Base-by-base conservation (phyloP, 306 rosid species). In the Phaseolus lunatus region DNA sequence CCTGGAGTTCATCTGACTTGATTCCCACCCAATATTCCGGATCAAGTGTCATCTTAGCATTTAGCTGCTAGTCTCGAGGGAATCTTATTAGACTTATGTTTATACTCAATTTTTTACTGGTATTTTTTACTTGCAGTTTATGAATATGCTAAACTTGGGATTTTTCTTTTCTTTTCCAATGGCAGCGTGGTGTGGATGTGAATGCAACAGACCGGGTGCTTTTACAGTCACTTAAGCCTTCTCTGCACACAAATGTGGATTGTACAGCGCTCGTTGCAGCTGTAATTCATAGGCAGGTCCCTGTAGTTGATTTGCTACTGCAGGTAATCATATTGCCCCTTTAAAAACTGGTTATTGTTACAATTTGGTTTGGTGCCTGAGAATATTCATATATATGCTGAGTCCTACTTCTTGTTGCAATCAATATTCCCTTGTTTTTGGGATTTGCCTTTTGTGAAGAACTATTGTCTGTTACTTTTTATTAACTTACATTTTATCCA, bases 261-360 rank as follows among this genome's bases (percentile, higher is more conserved):
- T 92, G 97, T 75, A 87, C 90, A 48, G 93, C 93, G 52, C 95
- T 92, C 7, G 90, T 88, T 73, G 97, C 98, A 31, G 96, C 98
- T 72, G 89, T 90, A 44, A 89, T 90, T 89, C 90, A 93, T 48
- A 88, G 98, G 84, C 97, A 94, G 91, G 86, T 88, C 72, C 81
- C 88, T 31, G 80, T 88, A 20, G 96, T 94, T 13, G 84, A 77
- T 73, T 86, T 90, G 72, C 95, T 94, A 20, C 81, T 94, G 48
- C 91, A 89, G 96, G 98, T 90, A 82, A 84, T 49, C 62, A 1
- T 35, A 23, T 52, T 44, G 50, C 72, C n/a, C 68, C 66, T 58
- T 62, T 79, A 59, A 35, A 49, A 47, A 37, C 2, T 73, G n/a
- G 52, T 70, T 75, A 78, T 65, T 56, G 11, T 56, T 68, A 45